A percentile compares a stretch with the other conserved stretches of the same genome.
These are phyloP conservation scores for Myriosclerotinia curreyana DNA, from an alignment of 2,329 filamentous ascomycete genomes.

Conservation along the genomic window DNA sequence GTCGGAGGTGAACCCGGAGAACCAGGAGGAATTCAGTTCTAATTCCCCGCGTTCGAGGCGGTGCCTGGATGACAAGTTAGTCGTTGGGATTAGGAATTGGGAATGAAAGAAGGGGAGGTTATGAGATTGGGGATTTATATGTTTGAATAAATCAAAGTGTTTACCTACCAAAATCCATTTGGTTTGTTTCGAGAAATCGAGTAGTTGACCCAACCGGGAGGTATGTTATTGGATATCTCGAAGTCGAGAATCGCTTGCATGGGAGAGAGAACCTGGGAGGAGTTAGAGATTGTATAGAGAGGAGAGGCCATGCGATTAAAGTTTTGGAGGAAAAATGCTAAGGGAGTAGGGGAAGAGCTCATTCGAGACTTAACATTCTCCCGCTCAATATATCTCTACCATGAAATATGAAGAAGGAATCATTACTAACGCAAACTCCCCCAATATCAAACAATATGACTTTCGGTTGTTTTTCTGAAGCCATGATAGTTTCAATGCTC, in stretches of 20 bases:
- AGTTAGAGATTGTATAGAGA: constrained; percentile 24
- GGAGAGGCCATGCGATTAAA: neutral
- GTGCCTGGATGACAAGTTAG: constrained; percentile 46
- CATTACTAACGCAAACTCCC: constrained; percentile 81
- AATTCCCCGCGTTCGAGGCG: constrained; percentile 82
- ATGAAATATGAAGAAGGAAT: constrained; percentile 8
- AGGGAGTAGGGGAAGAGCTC: neutral
- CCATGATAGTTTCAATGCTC: constrained; percentile 41
- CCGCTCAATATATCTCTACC: neutral
- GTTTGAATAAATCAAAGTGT: no score
- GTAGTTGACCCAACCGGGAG: constrained; percentile 86
- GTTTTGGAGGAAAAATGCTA: no score
- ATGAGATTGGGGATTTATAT: neutral
- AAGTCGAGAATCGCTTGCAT: constrained; percentile 94
- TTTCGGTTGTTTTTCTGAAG: constrained; percentile 54
- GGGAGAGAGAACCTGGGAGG: constrained; percentile 69
- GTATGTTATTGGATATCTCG: constrained; percentile 72
- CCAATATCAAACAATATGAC: constrained; percentile 81
- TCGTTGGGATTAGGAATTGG: neutral
- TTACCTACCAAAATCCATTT: constrained; percentile 67
- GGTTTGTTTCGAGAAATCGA: constrained; percentile 78
- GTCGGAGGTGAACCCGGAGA: constrained; percentile 70
- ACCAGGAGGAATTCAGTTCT: constrained; percentile 71
- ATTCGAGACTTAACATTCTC: neutral
- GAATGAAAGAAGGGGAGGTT: neutral